Base-by-base conservation (phyloP, 2,329 filamentous ascomycete genomes). In the Colletotrichum costaricense region DNA sequence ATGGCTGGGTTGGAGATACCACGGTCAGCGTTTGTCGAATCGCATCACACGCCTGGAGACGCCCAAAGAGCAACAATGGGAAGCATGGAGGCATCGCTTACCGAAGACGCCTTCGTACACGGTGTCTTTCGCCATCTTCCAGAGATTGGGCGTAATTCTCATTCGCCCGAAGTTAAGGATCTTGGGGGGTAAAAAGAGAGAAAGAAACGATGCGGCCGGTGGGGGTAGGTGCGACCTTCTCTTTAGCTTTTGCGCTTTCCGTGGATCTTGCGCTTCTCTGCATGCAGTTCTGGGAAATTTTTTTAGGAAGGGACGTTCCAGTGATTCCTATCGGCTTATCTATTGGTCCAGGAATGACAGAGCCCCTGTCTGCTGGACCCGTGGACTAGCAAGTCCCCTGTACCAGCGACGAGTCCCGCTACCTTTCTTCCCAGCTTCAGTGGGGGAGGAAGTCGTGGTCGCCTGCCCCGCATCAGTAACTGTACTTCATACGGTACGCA, bases 51-150 rank as follows among this genome's bases (percentile, higher is more conserved):
- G 68, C 57, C 35, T 52, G 9, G 33, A 19, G 30, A 30, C 67
- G 55, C 42, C 42, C 33, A 54, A 59, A n/a, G 46, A 24, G 46
- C 52, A 60, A 42, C n/a, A 7, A 24, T 62, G 46, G 64, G 26
- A 66, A 24, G 19, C 12, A 16, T n/a, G 22, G n/a, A 55, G 52
- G 60, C 16, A 46, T 62, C 42, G 81, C 84, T 72, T 85, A 90
- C 89, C 88, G 78, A 91, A 90, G 77, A 90, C 85, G 81, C 89
- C 89, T 78, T 91, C 89, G 68, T 88, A 82, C 77, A 88, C 82
- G 76, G 84, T 82, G 76, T 87, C 84, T 76, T 86, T 83, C 73
- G 88, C 88, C 89, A 90, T 91, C 80, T 82, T 89, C 76, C 82
- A 77, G 67, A 85, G 57, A 38, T 80, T 60, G 59, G 72, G 77